Conservation (phyloP, 2,329 filamentous ascomycete genomes). For the Diplocarpon rosae region DNA sequence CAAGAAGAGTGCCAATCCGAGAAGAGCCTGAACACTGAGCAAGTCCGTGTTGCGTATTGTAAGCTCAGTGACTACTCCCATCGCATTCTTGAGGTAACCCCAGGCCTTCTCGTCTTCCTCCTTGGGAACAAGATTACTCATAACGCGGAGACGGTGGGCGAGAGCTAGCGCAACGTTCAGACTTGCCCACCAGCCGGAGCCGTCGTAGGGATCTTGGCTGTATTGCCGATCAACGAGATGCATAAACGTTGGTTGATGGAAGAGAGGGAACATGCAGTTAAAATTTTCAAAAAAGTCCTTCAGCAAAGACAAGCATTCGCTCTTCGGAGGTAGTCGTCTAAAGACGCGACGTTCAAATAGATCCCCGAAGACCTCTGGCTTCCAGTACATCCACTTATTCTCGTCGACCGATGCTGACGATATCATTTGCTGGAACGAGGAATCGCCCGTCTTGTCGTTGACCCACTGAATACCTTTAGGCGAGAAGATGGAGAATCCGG, state of each 20-base stretch:
- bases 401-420: conserved; percentile 82
- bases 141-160: conserved; percentile 80
- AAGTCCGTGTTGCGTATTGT: conserved; percentile 95
- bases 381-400: conserved; percentile 96
- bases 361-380: conserved; percentile 91
- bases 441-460: conserved; percentile 93
- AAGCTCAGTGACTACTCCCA: conserved; percentile 84
- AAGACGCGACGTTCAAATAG: conserved; percentile 80
- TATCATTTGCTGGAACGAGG: conserved; percentile 91
- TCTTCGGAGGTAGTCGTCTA: conserved; percentile 69
- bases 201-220: conserved; percentile 82
- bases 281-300: conserved; percentile 98
- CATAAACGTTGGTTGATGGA: conserved; percentile 98
- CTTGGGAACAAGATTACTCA: conserved; percentile 84
- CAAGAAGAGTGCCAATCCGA: conserved; percentile 90
- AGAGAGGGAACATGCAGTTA: conserved; percentile 97
- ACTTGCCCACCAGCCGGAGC: conserved; percentile 97
- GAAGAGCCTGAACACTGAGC: conserved; percentile 82
- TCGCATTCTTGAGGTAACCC: conserved; percentile 92
- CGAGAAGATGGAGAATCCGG: conserved; percentile 97
- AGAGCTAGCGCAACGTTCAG: conserved; percentile 92
- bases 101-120: conserved; percentile 93
- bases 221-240: conserved; percentile 92
- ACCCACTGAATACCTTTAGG: conserved; percentile 98
- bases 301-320: conserved; percentile 77